These are phyloP conservation scores for Pilatotrama ljubarskyi DNA, from an alignment of 768 basidiomycete genomes.

Conservation along the genomic window DNA sequence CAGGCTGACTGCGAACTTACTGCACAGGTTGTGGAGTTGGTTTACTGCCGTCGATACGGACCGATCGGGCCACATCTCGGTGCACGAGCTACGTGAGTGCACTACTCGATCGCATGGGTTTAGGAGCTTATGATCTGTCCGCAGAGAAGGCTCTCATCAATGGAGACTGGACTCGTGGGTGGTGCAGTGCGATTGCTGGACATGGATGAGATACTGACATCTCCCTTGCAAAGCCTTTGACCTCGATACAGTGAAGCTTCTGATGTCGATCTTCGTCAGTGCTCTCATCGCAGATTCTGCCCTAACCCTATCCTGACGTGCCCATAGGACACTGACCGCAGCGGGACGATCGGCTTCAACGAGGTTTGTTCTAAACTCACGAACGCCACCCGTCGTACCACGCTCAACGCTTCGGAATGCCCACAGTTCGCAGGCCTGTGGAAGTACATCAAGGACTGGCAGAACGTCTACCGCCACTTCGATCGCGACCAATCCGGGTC, in stretches of 20 bases:
- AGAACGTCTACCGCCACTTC: constrained; percentile 79
- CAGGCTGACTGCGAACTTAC: not conserved
- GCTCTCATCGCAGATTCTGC: not conserved
- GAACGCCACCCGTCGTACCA: not conserved
- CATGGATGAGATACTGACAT: not conserved
- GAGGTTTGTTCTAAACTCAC: constrained; percentile 48
- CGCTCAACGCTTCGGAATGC: not conserved
- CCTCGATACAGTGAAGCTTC: constrained; percentile 81
- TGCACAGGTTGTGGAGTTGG: constrained; percentile 69
- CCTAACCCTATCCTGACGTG: not conserved
- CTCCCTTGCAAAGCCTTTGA: constrained; percentile 60
- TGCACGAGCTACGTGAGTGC: constrained; percentile 64
- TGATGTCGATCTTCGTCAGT: constrained; percentile 80
- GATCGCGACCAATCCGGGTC: constrained; percentile 82
- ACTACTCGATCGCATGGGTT: constrained; percentile 12
- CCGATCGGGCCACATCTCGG: constrained; percentile 65
- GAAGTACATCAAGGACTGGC: constrained; percentile 90
- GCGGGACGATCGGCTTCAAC: constrained; percentile 77
- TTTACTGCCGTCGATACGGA: constrained; percentile 70
- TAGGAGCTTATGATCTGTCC: not conserved
- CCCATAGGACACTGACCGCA: constrained; percentile 64
- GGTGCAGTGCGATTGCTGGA: not conserved
- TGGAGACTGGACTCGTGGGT: constrained; percentile 79
- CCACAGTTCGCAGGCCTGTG: constrained; percentile 71
- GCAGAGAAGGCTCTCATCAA: constrained; percentile 52